Evolutionary conservation across 2,329 filamentous ascomycete species (phyloP), one percentile per base, ranked within the genome.

Genomic region (Pseudofabraea citricarpa): DNA sequence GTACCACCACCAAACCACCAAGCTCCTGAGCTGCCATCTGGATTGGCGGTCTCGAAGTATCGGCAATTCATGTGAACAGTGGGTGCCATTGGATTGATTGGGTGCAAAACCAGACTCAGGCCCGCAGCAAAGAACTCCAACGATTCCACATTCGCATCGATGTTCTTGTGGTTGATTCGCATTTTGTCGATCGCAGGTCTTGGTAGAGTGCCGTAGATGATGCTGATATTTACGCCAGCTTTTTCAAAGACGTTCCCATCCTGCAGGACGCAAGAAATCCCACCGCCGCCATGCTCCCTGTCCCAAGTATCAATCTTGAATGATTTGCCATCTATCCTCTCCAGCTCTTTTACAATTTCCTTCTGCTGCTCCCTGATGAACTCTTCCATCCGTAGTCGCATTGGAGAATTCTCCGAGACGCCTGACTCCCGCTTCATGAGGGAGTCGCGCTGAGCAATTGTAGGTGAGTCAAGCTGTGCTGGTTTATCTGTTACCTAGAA

Each of bases 1-100:
- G 88, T 90, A 44, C 93, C 93, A 40, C 93, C 93, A 51, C 93
- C 93, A 59, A 95, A 98, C 93, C 93, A 98, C 91, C 93, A 98
- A 6, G 90, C 85, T 52, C 91, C 89, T 41, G 75, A 83, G 53
- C 75, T 85, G 33, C 87, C 89, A 56, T 91, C 85, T 7, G 85
- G 79, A 57, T 91, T 86, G 48, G 87, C 86, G 1, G 93, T 98
- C 72, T 98, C 93, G 61, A 98, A 98, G 69, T 98, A 98, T 45
- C 93, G 83, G 73, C 97, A 97, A 73, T 98, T 98, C 56, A 98
- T 76, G 65, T 98, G 93, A 15, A 98, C 93, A 0, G 93, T 98
- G 0, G 93, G 93, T 6, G 91, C 91, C 85, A 95, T 95, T 37
- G 93, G 93, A 67, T 98, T 98, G 57, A 81, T 77, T 2, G 93